Base-by-base conservation (phyloP, 2,329 filamentous ascomycete species). In the Hymenotorrendiella dingleyae region DNA sequence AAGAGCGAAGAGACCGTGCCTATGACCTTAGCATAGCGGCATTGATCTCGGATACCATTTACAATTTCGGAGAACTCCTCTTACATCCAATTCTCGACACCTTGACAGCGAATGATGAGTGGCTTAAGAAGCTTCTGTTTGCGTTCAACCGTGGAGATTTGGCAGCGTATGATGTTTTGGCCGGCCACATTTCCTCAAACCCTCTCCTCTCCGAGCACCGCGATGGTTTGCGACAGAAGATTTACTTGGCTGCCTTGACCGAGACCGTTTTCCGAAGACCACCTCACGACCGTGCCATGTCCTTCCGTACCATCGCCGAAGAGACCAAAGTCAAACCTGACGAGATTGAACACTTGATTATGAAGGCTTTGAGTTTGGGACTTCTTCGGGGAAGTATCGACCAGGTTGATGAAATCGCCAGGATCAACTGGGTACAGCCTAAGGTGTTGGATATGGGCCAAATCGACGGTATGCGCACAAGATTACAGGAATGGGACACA, bases 51-150 rank as follows among this genome's bases (percentile, higher is more conserved):
- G 86, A 91, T 60, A 87, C 81, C 58, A 98, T 97, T 70, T 97
- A 98, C 79, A 98, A 98, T 73, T 98, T 98, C 58, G 93, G 93
- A 65, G 93, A 98, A 72, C 82, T 98, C n/a, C 80, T 98, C 23
- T 78, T 98, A 54, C 93, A 98, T 64, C 93, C 93, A 3, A 94
- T 98, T 61, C 82, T 98, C 50, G 86, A 95, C 61, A 83, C 85
- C 16, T 78, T 98, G 19, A 79, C 82, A 56, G 82, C 84, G 19
- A 76, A 82, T 30, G 79, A 94, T 62, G 73, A 81, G 39, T 98
- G 93, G 93, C 77, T 98, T 51, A 86, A 89, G 50, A 86, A 96
- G 32, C 81, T 98, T n/a, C 80, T 98, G 34, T 94, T 96, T 61
- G 90, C 93, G 45, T 98, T 96, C 73, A 98, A 98, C 72, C 83